A percentile compares a stretch with the other conserved stretches of the same genome.
Evolutionary conservation across 352 stramenopile species (phyloP).

Genomic region (Phytophthora litchii): DNA sequence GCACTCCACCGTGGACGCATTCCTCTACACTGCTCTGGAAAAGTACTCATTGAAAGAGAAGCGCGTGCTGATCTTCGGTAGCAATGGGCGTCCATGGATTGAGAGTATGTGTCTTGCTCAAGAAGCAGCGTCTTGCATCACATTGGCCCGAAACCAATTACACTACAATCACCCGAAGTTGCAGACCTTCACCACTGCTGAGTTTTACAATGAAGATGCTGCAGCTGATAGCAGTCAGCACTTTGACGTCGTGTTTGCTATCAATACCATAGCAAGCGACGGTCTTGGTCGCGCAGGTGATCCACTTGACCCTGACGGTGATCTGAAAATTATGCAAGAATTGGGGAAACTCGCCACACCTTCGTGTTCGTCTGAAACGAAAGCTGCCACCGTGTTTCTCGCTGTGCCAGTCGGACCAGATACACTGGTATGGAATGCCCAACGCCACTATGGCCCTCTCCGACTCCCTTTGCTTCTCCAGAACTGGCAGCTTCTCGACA

Average conservation of each 20-base stretch:
- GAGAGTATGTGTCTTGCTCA: constrained; percentile 42
- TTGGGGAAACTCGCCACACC: constrained; percentile 32
- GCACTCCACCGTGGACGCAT: constrained; percentile 25
- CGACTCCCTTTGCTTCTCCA: constrained; percentile 55
- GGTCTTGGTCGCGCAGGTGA: constrained; percentile 77
- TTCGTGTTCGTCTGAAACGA: not conserved
- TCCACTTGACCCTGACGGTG: constrained; percentile 54
- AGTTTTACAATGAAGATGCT: constrained; percentile 26
- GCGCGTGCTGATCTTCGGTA: constrained; percentile 48
- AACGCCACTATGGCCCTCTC: constrained; percentile 57
- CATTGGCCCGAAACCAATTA: constrained; percentile 42
- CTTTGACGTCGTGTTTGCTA: constrained; percentile 43
- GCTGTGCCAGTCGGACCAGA: constrained; percentile 57
- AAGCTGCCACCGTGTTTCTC: constrained; percentile 38
- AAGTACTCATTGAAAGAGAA: constrained; percentile 36
- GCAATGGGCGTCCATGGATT: constrained; percentile 17
- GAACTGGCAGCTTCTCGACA: constrained; percentile 34
- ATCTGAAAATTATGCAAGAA: constrained; percentile 57
- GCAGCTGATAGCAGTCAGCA: constrained; percentile 6
- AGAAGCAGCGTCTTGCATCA: constrained; percentile 44
- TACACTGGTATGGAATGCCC: constrained; percentile 58
- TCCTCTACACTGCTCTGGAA: constrained; percentile 29
- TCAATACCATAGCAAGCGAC: constrained; percentile 68
- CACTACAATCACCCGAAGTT: constrained; percentile 41
- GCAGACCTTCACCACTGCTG: constrained; percentile 38